Conservation (phyloP, 768 basidiomycete genomes). For the Agrocybe chaxingu region DNA sequence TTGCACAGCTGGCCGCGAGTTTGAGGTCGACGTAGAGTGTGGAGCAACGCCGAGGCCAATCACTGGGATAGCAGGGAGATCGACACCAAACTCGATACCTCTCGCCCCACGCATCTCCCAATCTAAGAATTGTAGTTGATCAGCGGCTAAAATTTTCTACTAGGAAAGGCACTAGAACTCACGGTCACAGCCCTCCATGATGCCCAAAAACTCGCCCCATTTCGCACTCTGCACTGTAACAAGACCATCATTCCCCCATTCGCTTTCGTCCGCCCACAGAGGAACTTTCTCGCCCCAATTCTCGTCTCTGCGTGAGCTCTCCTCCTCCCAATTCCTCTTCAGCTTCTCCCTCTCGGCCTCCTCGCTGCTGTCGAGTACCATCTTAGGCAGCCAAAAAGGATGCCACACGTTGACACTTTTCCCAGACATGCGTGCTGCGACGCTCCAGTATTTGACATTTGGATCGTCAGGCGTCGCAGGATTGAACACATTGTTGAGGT, state of each 20-base stretch:
- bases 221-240: constrained; percentile 89
- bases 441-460: constrained; percentile 86
- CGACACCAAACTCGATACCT: constrained; percentile 67
- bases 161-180: constrained; percentile 14
- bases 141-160: neutral
- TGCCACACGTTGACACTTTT: constrained; percentile 72
- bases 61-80: constrained; percentile 49
- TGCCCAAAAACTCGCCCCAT: constrained; percentile 96
- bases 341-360: constrained; percentile 48
- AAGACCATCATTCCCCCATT: constrained; percentile 89
- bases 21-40: constrained; percentile 9
- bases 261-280: constrained; percentile 47
- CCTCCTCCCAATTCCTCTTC: constrained; percentile 33
- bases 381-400: constrained; percentile 95
- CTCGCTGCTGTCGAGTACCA: constrained; percentile 87
- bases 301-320: constrained; percentile 16
- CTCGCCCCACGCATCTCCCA: constrained; percentile 92
- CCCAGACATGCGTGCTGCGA: constrained; percentile 71
- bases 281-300: constrained; percentile 21
- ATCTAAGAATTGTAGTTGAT: constrained; percentile 32
- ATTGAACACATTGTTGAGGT: constrained; percentile 79
- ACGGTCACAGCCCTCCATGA: constrained; percentile 86
- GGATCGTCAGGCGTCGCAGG: constrained; percentile 76
- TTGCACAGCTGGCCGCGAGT: constrained; percentile 7
- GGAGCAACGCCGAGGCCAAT: constrained; percentile 33